Evolutionary conservation across 192 early-diverging fungal species (phyloP).

Genomic region (Cetraspora pellucida): DNA sequence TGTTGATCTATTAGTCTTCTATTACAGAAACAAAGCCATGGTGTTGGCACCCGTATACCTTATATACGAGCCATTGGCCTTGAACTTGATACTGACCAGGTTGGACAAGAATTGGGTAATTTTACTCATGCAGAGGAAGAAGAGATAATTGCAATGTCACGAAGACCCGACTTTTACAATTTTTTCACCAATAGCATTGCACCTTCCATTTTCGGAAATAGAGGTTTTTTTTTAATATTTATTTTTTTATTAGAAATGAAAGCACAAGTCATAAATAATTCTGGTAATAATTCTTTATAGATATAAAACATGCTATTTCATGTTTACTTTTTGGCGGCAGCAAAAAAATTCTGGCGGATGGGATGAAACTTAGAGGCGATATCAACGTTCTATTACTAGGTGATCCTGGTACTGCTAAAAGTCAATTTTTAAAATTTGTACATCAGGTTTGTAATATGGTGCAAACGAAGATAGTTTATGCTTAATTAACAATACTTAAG

Average conservation of each 20-base stretch:
- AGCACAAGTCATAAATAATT: slow-evolving; percentile 1
- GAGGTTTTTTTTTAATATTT: slow-evolving; percentile 49
- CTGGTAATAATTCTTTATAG: slow-evolving; percentile 42
- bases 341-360: slow-evolving; percentile 93
- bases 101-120: slow-evolving; percentile 58
- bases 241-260: not conserved
- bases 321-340: slow-evolving; percentile 97
- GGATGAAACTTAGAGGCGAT: slow-evolving; percentile 96
- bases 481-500: not conserved
- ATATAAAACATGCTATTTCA: slow-evolving; percentile 95
- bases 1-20: not conserved
- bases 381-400: slow-evolving; percentile 97
- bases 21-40: slow-evolving; percentile 15
- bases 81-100: slow-evolving; percentile 72
- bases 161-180: slow-evolving; percentile 84
- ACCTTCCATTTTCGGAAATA: slow-evolving; percentile 94
- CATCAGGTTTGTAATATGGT: slow-evolving; percentile 67
- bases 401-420: slow-evolving; percentile 99
- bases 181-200: slow-evolving; percentile 93
- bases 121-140: slow-evolving; percentile 95
- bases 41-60: slow-evolving; percentile 88
- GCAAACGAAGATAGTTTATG: not conserved
- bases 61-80: slow-evolving; percentile 82
- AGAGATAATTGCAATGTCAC: slow-evolving; percentile 86
- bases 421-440: slow-evolving; percentile 97